Evolutionary conservation across 768 basidiomycete genomes (phyloP), one percentile per base, ranked within the genome.

Genomic region (Suillus variegatus): DNA sequence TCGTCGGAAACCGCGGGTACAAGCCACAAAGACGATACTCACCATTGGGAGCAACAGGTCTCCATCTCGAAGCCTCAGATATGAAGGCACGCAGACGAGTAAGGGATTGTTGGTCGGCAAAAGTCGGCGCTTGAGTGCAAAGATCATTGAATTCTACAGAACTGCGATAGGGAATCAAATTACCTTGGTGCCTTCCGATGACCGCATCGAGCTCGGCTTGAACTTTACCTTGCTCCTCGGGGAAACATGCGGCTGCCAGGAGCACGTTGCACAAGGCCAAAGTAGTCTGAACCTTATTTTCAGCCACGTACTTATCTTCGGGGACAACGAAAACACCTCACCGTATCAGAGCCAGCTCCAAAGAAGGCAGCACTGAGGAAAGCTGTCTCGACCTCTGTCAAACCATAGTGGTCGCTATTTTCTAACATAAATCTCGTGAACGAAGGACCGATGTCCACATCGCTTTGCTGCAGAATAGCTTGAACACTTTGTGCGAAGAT

Each of bases 341-440:
- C 51, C 8, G 51, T 52, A 52, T 52, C 51, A 14, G 51, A 52
- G 16, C 51, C 51, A 52, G 51, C 51, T 52, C 51, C 51, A 25
- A 52, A 52, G 14, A 52, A 52, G 14, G 51, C 51, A 16, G 25
- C 51, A 28, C 51, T 25, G 25, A 52, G 51, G 28, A 52, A 52
- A 52, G 51, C 51, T 25, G 25, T 52, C 51, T 52, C 25, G 16
- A 28, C 25, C 25, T 28, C 51, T 4, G 25, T 52, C 51, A 52
- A 52, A 16, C 51, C 51, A 52, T 52, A 25, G 25, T 14, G 14
- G 8, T 18, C 3, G 14, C 14, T 28, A 28, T 52, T 52, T 28
- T 52, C 51, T 52, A 52, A 25, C 51, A 52, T 52, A 4, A 28
- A 52, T 28, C 14, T 52, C 8, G 25, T 52, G 14, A 52, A 52